Conservation (phyloP, 805 yeast genomes). For the Candida insectalens region DNA sequence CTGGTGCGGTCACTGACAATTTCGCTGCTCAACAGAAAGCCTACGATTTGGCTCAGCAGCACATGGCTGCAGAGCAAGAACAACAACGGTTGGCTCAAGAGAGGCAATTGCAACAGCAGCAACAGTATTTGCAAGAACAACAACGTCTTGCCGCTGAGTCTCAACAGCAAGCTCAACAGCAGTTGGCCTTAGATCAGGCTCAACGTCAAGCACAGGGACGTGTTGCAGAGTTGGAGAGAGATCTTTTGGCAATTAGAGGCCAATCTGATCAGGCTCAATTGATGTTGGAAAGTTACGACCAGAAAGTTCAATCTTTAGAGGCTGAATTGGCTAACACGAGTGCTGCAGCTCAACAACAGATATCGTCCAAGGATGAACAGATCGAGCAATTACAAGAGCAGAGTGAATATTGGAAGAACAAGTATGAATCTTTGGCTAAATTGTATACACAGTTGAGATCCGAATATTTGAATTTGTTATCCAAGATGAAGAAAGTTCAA, state of each 20-base stretch:
- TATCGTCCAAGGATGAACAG: slow-evolving; percentile 69
- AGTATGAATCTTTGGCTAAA: slow-evolving; percentile 84
- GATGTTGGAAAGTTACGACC: slow-evolving; percentile 79
- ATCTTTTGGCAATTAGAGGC: slow-evolving; percentile 59
- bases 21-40: slow-evolving; percentile 40
- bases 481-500: slow-evolving; percentile 71
- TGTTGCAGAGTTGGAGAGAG: slow-evolving; percentile 75
- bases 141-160: slow-evolving; percentile 59
- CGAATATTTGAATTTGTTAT: slow-evolving; percentile 74
- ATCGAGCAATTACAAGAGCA: slow-evolving; percentile 63
- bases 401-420: slow-evolving; percentile 66
- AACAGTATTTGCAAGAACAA: slow-evolving; percentile 65
- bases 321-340: slow-evolving; percentile 53
- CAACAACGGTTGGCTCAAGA: slow-evolving; percentile 58
- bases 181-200: slow-evolving; percentile 53
- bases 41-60: slow-evolving; percentile 48
- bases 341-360: slow-evolving; percentile 59
- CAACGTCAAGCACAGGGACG: slow-evolving; percentile 71
- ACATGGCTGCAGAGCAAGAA: slow-evolving; percentile 53
- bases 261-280: slow-evolving; percentile 83
- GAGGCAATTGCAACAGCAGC: slow-evolving; percentile 59
- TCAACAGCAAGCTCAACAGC: slow-evolving; percentile 65
- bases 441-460: slow-evolving; percentile 85
- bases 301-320: slow-evolving; percentile 74
- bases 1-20: slow-evolving; percentile 34